phyloP scores from a whole-genome alignment of 2,329 filamentous ascomycete species.

The Onygenales sp. region DNA sequence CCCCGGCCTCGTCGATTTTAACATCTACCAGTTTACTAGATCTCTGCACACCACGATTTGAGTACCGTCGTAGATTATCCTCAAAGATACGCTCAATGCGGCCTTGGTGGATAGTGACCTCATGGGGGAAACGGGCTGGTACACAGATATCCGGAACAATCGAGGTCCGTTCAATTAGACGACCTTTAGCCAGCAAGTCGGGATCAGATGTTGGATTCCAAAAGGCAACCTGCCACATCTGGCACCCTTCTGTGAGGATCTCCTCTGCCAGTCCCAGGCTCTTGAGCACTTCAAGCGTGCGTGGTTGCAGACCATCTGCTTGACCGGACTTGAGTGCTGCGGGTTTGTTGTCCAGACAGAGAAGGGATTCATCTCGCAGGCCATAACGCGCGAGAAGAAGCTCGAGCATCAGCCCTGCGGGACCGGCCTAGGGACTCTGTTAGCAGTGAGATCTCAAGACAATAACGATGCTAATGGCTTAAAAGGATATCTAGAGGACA shows the following conservation, averaged over 20 bases:
- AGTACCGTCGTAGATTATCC: conserved; percentile 54
- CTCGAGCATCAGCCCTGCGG: conserved; percentile 33
- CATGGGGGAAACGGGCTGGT: conserved; percentile 13
- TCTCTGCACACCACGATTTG: conserved; percentile 48
- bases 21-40: conserved; percentile 58
- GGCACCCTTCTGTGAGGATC: conserved; percentile 54
- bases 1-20: conserved; percentile 44
- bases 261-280: conserved; percentile 30
- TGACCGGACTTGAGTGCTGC: conserved; percentile 27
- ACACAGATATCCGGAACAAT: conserved; percentile 1
- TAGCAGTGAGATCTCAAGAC: not conserved
- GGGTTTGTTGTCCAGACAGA: conserved; percentile 25
- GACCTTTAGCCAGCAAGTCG: conserved; percentile 22
- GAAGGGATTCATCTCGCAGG: conserved; percentile 27
- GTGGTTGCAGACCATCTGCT: conserved; percentile 33
- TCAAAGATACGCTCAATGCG: conserved; percentile 46
- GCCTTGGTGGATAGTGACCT: not conserved
- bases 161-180: conserved; percentile 39
- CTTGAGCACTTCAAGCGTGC: conserved; percentile 34
- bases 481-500: not conserved
- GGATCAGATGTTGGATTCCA: conserved; percentile 44
- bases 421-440: conserved; percentile 31
- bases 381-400: conserved; percentile 34
- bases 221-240: conserved; percentile 64
- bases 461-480: not conserved